phyloP scores from a whole-genome alignment of 202 grass and related monocot genomes.

The Schoenoplectus triqueter region DNA sequence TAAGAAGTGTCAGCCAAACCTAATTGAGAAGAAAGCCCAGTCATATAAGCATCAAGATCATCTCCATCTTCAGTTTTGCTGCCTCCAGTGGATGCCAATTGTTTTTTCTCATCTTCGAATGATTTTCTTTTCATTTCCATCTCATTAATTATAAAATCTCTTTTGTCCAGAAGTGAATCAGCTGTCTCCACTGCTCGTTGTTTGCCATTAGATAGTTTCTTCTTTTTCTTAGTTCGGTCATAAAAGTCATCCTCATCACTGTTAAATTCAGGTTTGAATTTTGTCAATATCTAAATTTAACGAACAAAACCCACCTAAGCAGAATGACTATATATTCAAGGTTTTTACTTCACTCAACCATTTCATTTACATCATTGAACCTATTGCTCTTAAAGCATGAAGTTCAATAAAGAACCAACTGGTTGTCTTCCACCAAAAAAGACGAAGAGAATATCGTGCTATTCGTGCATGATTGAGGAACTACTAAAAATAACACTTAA shows the following conservation, averaged over 20 bases:
- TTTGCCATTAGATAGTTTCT: slow-evolving; percentile 53
- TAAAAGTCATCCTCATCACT: slow-evolving; percentile 96
- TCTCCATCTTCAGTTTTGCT: slow-evolving; percentile 53
- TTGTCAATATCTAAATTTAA: background rate
- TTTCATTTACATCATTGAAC: background rate
- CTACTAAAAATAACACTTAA: background rate
- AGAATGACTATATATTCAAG: background rate
- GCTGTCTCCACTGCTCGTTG: slow-evolving; percentile 81
- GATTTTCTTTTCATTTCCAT: slow-evolving; percentile 78
- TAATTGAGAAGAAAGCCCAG: slow-evolving; percentile 90
- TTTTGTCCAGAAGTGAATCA: slow-evolving; percentile 95
- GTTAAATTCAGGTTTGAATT: slow-evolving; percentile 35
- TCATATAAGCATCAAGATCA: slow-evolving; percentile 97
- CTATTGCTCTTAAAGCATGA: slow-evolving; percentile 24
- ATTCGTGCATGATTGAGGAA: background rate
- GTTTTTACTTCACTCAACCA: slow-evolving; percentile 9
- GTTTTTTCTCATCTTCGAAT: slow-evolving; percentile 72
- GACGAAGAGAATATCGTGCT: background rate
- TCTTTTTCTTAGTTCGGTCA: slow-evolving; percentile 89
- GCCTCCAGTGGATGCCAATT: slow-evolving; percentile 45
- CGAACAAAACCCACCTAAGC: slow-evolving; percentile 2
- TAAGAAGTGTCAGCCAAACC: slow-evolving; percentile 48
- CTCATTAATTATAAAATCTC: slow-evolving; percentile 60
- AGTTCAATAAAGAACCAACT: background rate
- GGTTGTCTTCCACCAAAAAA: background rate